phyloP scores from a whole-genome alignment of 2,329 filamentous ascomycete species.

The Arthrinium puccinioides region DNA sequence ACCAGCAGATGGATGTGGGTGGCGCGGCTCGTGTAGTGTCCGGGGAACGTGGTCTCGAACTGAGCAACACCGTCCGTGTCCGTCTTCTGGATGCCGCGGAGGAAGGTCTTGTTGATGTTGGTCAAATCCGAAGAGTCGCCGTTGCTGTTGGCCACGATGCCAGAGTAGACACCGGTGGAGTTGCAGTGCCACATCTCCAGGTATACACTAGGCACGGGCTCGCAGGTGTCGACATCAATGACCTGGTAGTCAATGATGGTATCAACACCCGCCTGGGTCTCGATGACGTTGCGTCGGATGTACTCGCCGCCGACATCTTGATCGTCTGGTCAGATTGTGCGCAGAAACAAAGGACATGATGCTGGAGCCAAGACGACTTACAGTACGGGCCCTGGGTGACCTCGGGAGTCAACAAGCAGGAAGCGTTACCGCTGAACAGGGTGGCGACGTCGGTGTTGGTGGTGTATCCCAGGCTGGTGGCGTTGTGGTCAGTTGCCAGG shows the following conservation, averaged over 20 bases:
- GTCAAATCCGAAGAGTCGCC: background rate
- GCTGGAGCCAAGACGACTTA: constrained; percentile 8
- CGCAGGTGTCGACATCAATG: constrained; percentile 36
- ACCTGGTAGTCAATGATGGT: constrained; percentile 36
- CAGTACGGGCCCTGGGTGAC: constrained; percentile 42
- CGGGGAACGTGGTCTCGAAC: background rate
- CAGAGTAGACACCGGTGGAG: constrained; percentile 1
- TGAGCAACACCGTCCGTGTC: background rate
- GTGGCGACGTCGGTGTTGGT: constrained; percentile 17
- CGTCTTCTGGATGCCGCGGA: constrained; percentile 1
- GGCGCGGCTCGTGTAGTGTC: background rate
- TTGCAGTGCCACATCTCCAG: constrained; percentile 32
- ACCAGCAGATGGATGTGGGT: constrained; percentile 1
- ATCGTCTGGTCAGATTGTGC: too few relatives aligned
- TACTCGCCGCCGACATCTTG: constrained; percentile 33
- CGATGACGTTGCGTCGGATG: constrained; percentile 32
- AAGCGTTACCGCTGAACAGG: constrained; percentile 28
- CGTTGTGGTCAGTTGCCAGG: constrained; percentile 27
- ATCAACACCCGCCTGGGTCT: constrained; percentile 31
- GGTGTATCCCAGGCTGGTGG: constrained; percentile 23
- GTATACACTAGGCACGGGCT: constrained; percentile 29
- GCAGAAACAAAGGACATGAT: too few relatives aligned
- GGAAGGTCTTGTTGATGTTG: background rate
- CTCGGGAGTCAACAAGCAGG: constrained; percentile 39
- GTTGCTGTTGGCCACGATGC: constrained; percentile 1